These are phyloP conservation scores for Pinguiococcus pyrenoidosus DNA, from an alignment of 108 stramenopile genomes.

Conservation along the genomic window DNA sequence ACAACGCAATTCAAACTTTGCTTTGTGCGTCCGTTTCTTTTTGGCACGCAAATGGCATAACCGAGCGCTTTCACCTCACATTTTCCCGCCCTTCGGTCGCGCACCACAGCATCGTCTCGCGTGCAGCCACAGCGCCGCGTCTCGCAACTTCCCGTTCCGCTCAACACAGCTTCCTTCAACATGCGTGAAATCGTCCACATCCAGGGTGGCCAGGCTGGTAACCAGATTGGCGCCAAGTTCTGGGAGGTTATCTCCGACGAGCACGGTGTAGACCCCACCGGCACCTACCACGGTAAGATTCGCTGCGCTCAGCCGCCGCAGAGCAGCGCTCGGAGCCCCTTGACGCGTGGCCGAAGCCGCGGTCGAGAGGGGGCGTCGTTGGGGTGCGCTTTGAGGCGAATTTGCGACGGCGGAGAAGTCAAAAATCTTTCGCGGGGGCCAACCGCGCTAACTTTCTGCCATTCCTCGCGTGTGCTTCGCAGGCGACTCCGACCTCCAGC, in stretches of 20 bases:
- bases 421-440: not conserved
- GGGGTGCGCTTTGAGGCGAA: not conserved
- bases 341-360: too few relatives aligned
- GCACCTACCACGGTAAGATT: constrained; percentile 42
- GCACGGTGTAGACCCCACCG: constrained; percentile 55
- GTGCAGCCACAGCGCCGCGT: too few relatives aligned
- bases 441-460: not conserved
- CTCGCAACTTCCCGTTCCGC: too few relatives aligned
- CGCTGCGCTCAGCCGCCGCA: not conserved
- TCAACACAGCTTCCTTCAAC: too few relatives aligned
- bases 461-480: constrained; percentile 16
- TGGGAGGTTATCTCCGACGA: constrained; percentile 74
- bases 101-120: too few relatives aligned
- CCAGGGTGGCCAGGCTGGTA: constrained; percentile 92
- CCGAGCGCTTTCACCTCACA: too few relatives aligned
- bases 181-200: constrained; percentile 98
- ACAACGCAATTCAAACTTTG: too few relatives aligned
- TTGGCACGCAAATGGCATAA: too few relatives aligned
- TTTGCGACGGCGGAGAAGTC: not conserved
- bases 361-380: too few relatives aligned
- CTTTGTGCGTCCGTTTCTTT: too few relatives aligned
- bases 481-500: constrained; percentile 70
- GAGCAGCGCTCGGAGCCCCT: not conserved
- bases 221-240: constrained; percentile 94
- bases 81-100: too few relatives aligned